Evolutionary conservation across 768 basidiomycete genomes (phyloP).

Genomic region (Amanita muscaria): DNA sequence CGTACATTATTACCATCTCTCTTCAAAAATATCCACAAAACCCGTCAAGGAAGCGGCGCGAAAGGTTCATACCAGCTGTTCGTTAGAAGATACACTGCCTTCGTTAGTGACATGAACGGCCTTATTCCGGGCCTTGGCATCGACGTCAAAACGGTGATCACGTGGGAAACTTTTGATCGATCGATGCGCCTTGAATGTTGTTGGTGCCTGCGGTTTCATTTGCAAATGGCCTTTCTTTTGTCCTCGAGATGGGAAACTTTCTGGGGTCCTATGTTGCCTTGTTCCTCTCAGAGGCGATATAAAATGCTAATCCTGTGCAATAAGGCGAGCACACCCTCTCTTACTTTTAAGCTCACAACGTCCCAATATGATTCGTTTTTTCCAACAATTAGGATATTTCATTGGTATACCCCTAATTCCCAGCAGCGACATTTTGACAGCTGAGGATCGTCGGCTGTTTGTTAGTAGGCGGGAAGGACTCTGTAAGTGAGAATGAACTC

Average conservation of each 20-base stretch:
- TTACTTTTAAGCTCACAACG: too few relatives aligned
- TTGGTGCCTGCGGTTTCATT: conserved; percentile 74
- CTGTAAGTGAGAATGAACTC: too few relatives aligned
- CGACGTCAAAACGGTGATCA: too few relatives aligned
- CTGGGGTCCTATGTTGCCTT: too few relatives aligned
- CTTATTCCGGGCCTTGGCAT: conserved; percentile 56
- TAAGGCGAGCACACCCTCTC: conserved; percentile 99
- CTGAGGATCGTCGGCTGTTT: too few relatives aligned
- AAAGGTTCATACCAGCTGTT: conserved; percentile 77
- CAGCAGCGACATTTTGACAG: too few relatives aligned
- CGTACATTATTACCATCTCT: conserved; percentile 76
- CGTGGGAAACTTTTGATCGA: conserved; percentile 72
- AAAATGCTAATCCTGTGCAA: conserved; percentile 51
- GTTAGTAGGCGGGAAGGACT: too few relatives aligned
- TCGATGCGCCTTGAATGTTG: too few relatives aligned
- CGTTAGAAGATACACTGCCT: conserved; percentile 48
- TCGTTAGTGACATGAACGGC: conserved; percentile 44
- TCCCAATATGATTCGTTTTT: conserved; percentile 99
- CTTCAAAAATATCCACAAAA: conserved; percentile 78
- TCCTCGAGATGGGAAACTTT: too few relatives aligned
- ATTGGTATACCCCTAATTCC: too few relatives aligned
- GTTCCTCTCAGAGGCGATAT: conserved; percentile 78
- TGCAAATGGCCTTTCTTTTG: too few relatives aligned
- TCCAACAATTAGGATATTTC: conserved; percentile 99
- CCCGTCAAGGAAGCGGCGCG: too few relatives aligned